phyloP scores from a whole-genome alignment of 208 protist species.

The Cochliopodium minus region DNA sequence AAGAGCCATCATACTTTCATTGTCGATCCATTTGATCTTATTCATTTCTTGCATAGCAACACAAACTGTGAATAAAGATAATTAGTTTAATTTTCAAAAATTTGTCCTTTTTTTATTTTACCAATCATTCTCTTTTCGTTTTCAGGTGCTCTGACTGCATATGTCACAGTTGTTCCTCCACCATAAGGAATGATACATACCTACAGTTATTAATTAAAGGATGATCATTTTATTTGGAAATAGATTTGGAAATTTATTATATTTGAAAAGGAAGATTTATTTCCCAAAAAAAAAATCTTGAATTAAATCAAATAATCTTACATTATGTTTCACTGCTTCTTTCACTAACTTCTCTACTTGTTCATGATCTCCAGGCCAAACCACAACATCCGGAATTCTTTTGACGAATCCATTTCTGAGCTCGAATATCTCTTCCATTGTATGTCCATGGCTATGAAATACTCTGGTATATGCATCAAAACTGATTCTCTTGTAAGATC shows the following conservation, averaged over 20 bases:
- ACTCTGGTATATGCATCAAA: neutral
- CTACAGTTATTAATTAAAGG: too few relatives aligned
- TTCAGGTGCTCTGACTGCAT: neutral
- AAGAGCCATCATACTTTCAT: conserved; percentile 50
- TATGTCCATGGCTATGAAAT: neutral
- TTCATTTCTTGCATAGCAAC: conserved; percentile 8
- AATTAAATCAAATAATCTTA: too few relatives aligned
- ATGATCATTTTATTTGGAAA: too few relatives aligned
- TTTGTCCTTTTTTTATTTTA: too few relatives aligned
- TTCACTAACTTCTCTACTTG: neutral
- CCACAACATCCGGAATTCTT: neutral
- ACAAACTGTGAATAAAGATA: too few relatives aligned
- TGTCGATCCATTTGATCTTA: conserved; percentile 30
- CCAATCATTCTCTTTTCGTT: conserved; percentile 9
- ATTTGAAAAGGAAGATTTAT: too few relatives aligned
- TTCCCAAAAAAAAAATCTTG: too few relatives aligned
- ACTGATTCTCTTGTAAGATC: neutral
- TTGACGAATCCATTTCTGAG: neutral
- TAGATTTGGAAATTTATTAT: neutral
- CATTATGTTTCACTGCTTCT: too few relatives aligned
- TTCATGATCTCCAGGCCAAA: neutral
- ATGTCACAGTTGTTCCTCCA: neutral
- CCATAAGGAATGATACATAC: conserved; percentile 6
- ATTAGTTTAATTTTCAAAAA: too few relatives aligned
- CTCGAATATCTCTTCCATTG: neutral